These are phyloP conservation scores for Akanthomyces dipterigenus DNA, from an alignment of 2,329 filamentous ascomycete species.

Conservation along the genomic window DNA sequence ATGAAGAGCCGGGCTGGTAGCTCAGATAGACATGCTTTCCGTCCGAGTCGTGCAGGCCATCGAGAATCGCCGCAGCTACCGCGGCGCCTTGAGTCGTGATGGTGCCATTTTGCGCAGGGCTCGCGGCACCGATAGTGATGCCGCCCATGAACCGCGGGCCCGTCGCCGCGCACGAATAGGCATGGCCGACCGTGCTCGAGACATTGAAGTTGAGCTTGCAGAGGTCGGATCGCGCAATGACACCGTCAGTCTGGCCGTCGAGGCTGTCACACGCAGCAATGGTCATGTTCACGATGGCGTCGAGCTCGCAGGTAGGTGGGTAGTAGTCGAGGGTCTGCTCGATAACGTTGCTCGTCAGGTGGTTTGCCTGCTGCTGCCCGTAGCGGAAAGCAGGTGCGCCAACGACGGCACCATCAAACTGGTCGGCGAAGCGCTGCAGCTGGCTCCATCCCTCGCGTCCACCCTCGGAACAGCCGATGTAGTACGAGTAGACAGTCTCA, in stretches of 20 bases:
- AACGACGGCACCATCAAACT: slow-evolving; percentile 40
- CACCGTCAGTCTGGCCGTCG: not conserved
- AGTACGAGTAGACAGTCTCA: slow-evolving; percentile 38
- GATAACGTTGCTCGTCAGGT: slow-evolving; percentile 32
- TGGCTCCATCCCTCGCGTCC: slow-evolving; percentile 43
- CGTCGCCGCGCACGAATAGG: slow-evolving; percentile 24
- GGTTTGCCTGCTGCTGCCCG: slow-evolving; percentile 38
- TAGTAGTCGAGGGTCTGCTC: slow-evolving; percentile 34
- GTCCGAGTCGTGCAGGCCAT: slow-evolving; percentile 30
- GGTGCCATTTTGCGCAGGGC: slow-evolving; percentile 26
- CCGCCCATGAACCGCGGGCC: slow-evolving; percentile 14
- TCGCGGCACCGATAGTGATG: slow-evolving; percentile 8
- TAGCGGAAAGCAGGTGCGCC: slow-evolving; percentile 43
- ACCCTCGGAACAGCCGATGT: slow-evolving; percentile 48
- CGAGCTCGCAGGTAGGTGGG: slow-evolving; percentile 20
- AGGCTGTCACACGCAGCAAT: not conserved
- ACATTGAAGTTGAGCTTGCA: slow-evolving; percentile 26
- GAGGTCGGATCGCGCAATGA: not conserved
- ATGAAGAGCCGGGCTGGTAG: slow-evolving; percentile 25
- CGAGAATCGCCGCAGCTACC: slow-evolving; percentile 26
- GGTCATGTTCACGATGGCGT: not conserved
- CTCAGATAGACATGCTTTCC: slow-evolving; percentile 29
- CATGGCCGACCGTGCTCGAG: slow-evolving; percentile 22
- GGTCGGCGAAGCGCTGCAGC: slow-evolving; percentile 42
- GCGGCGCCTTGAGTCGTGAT: slow-evolving; percentile 26